These are phyloP conservation scores for Lepidium africanum DNA, from an alignment of 345 rosid species.

Conservation along the genomic window DNA sequence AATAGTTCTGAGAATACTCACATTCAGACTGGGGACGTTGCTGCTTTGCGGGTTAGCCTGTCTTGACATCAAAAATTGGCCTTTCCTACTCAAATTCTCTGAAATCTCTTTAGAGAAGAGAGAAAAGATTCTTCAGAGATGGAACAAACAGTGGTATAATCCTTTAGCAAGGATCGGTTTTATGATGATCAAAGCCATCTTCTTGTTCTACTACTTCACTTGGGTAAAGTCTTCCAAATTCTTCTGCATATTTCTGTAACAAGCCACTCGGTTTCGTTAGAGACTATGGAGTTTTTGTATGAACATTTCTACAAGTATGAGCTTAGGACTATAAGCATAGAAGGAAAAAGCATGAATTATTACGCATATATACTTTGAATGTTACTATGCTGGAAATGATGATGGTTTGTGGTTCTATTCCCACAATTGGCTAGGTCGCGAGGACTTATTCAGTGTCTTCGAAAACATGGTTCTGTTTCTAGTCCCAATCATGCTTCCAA, in stretches of 20 bases:
- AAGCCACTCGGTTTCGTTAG: neutral
- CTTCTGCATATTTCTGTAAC: neutral
- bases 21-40: conserved; percentile 61
- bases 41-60: conserved; percentile 57
- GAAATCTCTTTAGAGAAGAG: conserved; percentile 52
- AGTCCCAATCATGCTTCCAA: neutral
- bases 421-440: neutral
- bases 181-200: conserved; percentile 44
- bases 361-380: neutral
- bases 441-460: neutral
- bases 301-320: neutral
- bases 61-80: conserved; percentile 46
- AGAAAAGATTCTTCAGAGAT: conserved; percentile 43
- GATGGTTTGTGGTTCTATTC: neutral
- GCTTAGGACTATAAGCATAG: neutral
- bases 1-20: conserved; percentile 40
- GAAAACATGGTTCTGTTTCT: neutral
- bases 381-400: neutral
- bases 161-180: conserved; percentile 51
- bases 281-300: neutral
- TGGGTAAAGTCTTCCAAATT: conserved; percentile 33
- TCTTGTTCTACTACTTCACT: conserved; percentile 48
- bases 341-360: neutral
- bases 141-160: conserved; percentile 39
- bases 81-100: conserved; percentile 58